Evolutionary conservation across 306 rosid species (phyloP), one percentile per base, ranked within the genome.

Genomic region (Datisca glomerata): DNA sequence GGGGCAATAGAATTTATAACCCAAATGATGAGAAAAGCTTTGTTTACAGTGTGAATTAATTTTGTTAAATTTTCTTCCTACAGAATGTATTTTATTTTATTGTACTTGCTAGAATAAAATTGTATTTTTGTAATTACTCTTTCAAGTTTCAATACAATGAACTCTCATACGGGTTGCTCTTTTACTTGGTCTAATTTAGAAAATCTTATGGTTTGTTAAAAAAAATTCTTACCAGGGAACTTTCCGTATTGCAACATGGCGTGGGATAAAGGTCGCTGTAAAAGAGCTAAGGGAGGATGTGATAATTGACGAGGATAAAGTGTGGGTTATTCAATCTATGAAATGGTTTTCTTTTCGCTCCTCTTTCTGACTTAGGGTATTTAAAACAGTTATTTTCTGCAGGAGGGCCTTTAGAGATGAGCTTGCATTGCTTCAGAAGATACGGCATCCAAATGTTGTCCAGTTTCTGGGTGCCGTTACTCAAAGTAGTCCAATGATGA

Each of bases 381-480:
- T 43, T 51, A 37, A 14, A 21, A 4, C 44, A 12, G 49, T 59
- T 58, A 47, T 41, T 46, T 60, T 65, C 33, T 28, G 47, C 93
- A 87, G 97, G 76, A 83, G 65, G 69, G 93, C 93, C 21, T 87
- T 87, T 49, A 72, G 79, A 33, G 94, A 87, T 8, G 97, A 87
- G 77, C 94, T 87, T 67, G 93, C 78, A 16, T 68, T 87, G 60
- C 75, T 79, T 47, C 97, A 82, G 71, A 87, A 77, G 81, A 71
- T 87, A 60, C 75, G 97, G 24, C 97, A 87, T 74, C 97, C 97
- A 47, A 87, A 87, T 67, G 94, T 87, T 12, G 89, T 87, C 29
- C 97, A 87, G 60, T 87, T 87, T 83, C 74, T 87, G 41, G 97
- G 97, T 69, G 97, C 97, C 28, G 97, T 87, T 53, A 87, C 97